phyloP scores from a whole-genome alignment of 805 yeast species.

The Yamadazyma ubonensis region DNA sequence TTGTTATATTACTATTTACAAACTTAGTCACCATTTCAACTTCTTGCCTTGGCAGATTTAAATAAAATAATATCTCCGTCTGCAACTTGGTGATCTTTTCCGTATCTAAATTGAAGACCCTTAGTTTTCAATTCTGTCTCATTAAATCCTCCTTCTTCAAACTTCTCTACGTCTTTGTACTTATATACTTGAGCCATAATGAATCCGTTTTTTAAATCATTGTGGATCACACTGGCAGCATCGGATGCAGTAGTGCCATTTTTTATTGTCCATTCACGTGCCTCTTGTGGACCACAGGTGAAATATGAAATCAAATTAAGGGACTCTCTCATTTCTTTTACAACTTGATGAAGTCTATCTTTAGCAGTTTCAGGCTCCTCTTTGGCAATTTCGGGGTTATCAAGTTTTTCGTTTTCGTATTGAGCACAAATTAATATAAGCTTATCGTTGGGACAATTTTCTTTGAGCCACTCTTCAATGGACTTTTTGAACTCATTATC shows the following conservation, averaged over 20 bases:
- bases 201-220: constrained; percentile 79
- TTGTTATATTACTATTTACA: constrained; percentile 8
- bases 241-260: constrained; percentile 76
- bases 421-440: constrained; percentile 45
- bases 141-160: constrained; percentile 33
- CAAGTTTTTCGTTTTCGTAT: constrained; percentile 43
- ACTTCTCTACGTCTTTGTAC: constrained; percentile 52
- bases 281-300: constrained; percentile 85
- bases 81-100: constrained; percentile 75
- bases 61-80: constrained; percentile 82
- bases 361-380: constrained; percentile 26
- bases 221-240: constrained; percentile 89
- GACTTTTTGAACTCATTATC: constrained; percentile 49
- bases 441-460: constrained; percentile 59
- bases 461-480: constrained; percentile 65
- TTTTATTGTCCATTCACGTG: constrained; percentile 85
- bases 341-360: constrained; percentile 62
- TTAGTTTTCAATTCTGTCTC: constrained; percentile 50
- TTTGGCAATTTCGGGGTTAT: constrained; percentile 18
- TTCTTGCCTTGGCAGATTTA: constrained; percentile 67
- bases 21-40: background rate
- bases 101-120: constrained; percentile 64
- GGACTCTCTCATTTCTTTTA: constrained; percentile 62
- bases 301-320: constrained; percentile 76
- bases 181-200: constrained; percentile 74